phyloP scores from a whole-genome alignment of 1,284 basidiomycete genomes.

The Tilletia caries region DNA sequence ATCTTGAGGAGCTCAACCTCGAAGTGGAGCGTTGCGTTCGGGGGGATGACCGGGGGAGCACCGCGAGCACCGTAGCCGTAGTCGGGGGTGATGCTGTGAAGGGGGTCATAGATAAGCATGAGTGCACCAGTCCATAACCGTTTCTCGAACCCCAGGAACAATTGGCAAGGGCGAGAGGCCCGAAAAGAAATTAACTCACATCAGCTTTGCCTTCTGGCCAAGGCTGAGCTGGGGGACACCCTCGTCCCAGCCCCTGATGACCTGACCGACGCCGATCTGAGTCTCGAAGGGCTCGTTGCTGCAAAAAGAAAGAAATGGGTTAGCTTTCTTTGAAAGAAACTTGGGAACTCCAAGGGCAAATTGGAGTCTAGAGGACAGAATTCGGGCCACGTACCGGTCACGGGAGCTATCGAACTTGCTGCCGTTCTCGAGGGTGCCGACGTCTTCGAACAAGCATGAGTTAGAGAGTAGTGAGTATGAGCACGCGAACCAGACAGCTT shows the following conservation, averaged over 20 bases:
- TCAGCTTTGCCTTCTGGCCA: constrained; percentile 53
- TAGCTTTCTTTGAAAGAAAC: too few species aligned
- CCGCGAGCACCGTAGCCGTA: constrained; percentile 52
- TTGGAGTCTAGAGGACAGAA: not conserved
- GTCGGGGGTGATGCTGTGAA: constrained; percentile 49
- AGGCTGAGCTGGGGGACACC: constrained; percentile 55
- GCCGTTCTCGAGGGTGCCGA: constrained; percentile 6
- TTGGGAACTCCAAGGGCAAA: not conserved
- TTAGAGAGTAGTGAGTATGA: not conserved
- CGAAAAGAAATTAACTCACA: constrained; percentile 6
- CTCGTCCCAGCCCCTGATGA: constrained; percentile 56
- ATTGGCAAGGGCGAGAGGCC: not conserved
- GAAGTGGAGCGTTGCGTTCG: constrained; percentile 44
- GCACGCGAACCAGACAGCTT: not conserved
- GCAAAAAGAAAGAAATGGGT: too few species aligned
- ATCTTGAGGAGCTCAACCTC: constrained; percentile 57
- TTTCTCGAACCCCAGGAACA: too few species aligned
- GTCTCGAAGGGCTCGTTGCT: constrained; percentile 32
- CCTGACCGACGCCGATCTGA: constrained; percentile 51
- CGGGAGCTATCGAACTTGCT: constrained; percentile 9
- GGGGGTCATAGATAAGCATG: constrained; percentile 22
- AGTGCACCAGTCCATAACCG: too few species aligned
- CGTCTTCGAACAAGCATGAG: not conserved
- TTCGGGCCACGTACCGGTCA: not conserved
- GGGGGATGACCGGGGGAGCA: constrained; percentile 53